Base-by-base conservation (phyloP, 2,329 filamentous ascomycete species). In the Fusarium xyrophilum region DNA sequence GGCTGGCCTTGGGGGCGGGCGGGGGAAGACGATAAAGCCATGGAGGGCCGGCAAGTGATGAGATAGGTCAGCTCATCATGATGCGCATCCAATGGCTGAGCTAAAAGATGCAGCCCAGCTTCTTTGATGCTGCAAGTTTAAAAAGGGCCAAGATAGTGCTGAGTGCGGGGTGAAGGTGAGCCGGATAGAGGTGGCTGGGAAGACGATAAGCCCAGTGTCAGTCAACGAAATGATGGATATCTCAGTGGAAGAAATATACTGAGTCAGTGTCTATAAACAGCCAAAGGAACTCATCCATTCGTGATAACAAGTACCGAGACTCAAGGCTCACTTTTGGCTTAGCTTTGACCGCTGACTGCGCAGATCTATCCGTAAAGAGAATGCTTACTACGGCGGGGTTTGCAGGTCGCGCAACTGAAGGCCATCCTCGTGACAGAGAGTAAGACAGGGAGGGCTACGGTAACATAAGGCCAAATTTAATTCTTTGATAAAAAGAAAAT, bases 41-140 rank as follows among this genome's bases (percentile, higher is more conserved):
- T 55, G 58, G 69, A 61, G 60, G 62, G 64, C 48, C 55, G 61
- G 59, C 66, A 65, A 61, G 66, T 48, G 56, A 50, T 21, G 53
- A 55, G 52, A 60, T 65, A 60, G 55, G 51, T 39, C 54, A 66
- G 46, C 46, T 60, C 54, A 44, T 30, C 23, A 25, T 42, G 58
- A 67, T 42, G 30, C 43, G n/a, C 42, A 36, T 23, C 71, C 71
- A 73, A 73, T 73, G 54, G 63, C 21, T 40, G 28, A 27, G 17
- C 27, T 47, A 19, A 23, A 28, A 36, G 36, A 62, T 71, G 68
- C 71, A 68, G 61, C 52, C 61, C 57, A 59, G 48, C 64, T 56
- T 25, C 58, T 56, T 57, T 71, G 62, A 65, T 35, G 56, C 65
- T 51, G 56, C 38, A 36, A 53, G 68, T 61, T 63, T 67, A 56